These are phyloP conservation scores for Cladophialophora psammophila DNA, from an alignment of 2,329 filamentous ascomycete genomes.

Conservation along the genomic window DNA sequence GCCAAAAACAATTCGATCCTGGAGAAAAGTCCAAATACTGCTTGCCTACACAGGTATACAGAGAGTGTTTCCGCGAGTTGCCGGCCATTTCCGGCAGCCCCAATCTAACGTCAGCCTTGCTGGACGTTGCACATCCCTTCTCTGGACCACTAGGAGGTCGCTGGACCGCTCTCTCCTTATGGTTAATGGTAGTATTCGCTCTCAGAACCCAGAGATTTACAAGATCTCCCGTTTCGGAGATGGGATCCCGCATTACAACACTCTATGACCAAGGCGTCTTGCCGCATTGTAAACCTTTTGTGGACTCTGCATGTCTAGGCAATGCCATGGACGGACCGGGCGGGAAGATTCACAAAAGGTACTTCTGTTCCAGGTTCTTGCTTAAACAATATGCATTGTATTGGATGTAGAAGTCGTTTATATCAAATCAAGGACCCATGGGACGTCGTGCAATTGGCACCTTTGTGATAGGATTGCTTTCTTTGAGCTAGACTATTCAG, in stretches of 20 bases:
- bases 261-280: not conserved
- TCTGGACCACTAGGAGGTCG: not conserved
- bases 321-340: not conserved
- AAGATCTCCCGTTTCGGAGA: not conserved
- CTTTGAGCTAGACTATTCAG: not conserved
- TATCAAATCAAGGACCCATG: not conserved
- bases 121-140: not conserved
- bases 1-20: too few relatives aligned
- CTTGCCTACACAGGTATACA: too few relatives aligned
- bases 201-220: not conserved
- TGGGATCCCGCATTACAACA: not conserved
- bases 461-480: not conserved
- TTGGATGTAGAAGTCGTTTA: not conserved
- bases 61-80: not conserved
- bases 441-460: not conserved
- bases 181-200: not conserved
- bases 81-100: not conserved
- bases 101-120: slow-evolving; percentile 1
- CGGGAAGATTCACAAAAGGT: not conserved
- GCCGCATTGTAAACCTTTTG: not conserved
- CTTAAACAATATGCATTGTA: not conserved
- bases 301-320: not conserved
- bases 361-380: not conserved
- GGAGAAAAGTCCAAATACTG: too few relatives aligned
- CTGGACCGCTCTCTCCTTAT: not conserved